Evolutionary conservation across 495 filamentous ascomycete genomes (phyloP), one percentile per base, ranked within the genome.

Genomic region (Aspergillus sclerotioniger): DNA sequence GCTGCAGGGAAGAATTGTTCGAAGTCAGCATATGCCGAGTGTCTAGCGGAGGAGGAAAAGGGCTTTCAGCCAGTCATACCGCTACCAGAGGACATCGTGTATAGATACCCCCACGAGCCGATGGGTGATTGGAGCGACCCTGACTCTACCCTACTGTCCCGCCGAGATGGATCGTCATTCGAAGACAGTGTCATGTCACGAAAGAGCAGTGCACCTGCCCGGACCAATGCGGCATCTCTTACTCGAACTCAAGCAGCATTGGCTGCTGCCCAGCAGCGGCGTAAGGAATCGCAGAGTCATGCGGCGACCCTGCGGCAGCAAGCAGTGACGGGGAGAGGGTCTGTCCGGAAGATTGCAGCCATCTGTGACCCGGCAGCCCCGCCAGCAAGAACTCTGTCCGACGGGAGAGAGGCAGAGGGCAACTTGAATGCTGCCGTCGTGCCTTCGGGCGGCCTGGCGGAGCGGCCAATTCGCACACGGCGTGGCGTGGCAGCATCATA

Each of bases 1-100:
- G 68, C 75, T 41, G 66, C 67, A 4, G 76, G 76, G 16, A 70
- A 68, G 21, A 76, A 75, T 51, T 73, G 57, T 62, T 76, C 53
- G 56, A 86, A 80, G 78, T 82, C 71, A 71, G 84, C 69, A 73
- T 90, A 54, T 84, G 87, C 80, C 73, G 88, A 92, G 62, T 84
- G 88, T 66, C 76, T 83, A 13, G 78, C 82, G 8, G 89, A 92
- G 70, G 87, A 91, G 64, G 80, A 86, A 37, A 82, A 83, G 46
- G 85, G 86, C 8, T 73, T 88, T 32, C 87, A 84, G 9, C 89
- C 89, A 2, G 67, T 82, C 4, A 84, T 92, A 45, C 89, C 89
- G 4, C 71, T 92, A 28, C 81, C 84, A 0, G 79, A 82, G 45
- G 84, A 86, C 37, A 79, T 86, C 54, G 86, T 92, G 10, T 92